Evolutionary conservation across 345 rosid species (phyloP).

Genomic region (Camelina neglecta): DNA sequence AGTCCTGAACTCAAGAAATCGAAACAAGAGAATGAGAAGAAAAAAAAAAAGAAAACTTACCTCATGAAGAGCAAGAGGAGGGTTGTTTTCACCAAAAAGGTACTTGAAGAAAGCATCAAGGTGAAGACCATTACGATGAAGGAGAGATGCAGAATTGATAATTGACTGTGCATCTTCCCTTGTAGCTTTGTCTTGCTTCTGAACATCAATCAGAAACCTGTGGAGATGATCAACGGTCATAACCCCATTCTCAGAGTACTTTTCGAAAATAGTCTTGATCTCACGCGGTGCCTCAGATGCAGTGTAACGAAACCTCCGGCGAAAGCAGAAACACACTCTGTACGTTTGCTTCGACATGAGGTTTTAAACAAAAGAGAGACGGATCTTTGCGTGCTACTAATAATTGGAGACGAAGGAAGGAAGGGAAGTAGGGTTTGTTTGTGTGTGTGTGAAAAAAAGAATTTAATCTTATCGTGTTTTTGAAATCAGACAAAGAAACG

Average conservation of each 20-base stretch:
- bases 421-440: conserved; percentile 5
- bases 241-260: conserved; percentile 62
- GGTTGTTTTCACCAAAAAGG: conserved; percentile 59
- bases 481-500: background rate
- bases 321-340: conserved; percentile 69
- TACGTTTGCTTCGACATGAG: conserved; percentile 57
- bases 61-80: conserved; percentile 55
- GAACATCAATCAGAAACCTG: conserved; percentile 62
- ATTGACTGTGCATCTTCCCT: conserved; percentile 60
- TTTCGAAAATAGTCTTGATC: conserved; percentile 52
- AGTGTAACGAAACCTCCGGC: conserved; percentile 59
- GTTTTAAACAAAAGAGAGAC: background rate
- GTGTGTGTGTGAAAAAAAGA: background rate
- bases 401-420: conserved; percentile 28
- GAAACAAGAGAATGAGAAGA: background rate
- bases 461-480: background rate
- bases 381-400: conserved; percentile 17
- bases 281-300: conserved; percentile 63
- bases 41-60: conserved; percentile 35
- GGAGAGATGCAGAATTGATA: conserved; percentile 45
- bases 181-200: conserved; percentile 55
- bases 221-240: conserved; percentile 59
- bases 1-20: background rate
- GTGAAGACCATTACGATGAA: conserved; percentile 58
- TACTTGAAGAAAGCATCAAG: conserved; percentile 71